These are phyloP conservation scores for Musa acuminata DNA, from an alignment of 176 grass and related monocot genomes.

Conservation along the genomic window DNA sequence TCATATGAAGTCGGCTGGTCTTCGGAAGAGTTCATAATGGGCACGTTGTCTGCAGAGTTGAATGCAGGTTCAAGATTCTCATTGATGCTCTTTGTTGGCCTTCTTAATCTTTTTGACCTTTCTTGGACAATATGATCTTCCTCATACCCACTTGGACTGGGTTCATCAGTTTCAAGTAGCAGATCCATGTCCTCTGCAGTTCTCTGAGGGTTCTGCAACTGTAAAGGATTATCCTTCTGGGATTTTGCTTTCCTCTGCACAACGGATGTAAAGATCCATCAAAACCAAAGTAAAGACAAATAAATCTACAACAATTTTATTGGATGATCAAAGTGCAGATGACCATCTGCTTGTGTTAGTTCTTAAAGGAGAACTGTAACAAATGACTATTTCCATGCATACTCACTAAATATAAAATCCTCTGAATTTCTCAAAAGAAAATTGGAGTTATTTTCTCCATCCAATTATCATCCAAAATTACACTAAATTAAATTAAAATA, in stretches of 20 bases:
- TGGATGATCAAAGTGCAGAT: neutral
- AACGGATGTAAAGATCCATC: neutral
- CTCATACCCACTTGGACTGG: slow-evolving; percentile 29
- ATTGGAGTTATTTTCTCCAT: too few species aligned
- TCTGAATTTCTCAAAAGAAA: too few species aligned
- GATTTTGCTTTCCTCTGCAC: slow-evolving; percentile 50
- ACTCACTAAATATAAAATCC: too few species aligned
- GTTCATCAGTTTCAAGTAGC: slow-evolving; percentile 22
- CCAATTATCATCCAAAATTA: neutral
- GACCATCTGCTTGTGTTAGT: neutral
- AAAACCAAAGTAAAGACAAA: neutral
- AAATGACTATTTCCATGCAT: neutral
- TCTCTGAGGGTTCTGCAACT: slow-evolving; percentile 32
- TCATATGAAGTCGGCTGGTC: too few species aligned
- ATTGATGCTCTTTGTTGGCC: slow-evolving; percentile 35
- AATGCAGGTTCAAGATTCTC: slow-evolving; percentile 35
- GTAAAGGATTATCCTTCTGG: slow-evolving; percentile 46
- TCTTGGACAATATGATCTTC: slow-evolving; percentile 29
- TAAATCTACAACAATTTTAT: neutral
- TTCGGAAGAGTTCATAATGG: neutral
- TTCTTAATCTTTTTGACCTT: slow-evolving; percentile 77
- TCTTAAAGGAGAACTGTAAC: neutral
- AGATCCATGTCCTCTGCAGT: slow-evolving; percentile 21
- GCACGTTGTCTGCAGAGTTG: neutral
- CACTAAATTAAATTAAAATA: neutral